Base-by-base conservation (phyloP, 306 rosid genomes). In the Quercus cerris region DNA sequence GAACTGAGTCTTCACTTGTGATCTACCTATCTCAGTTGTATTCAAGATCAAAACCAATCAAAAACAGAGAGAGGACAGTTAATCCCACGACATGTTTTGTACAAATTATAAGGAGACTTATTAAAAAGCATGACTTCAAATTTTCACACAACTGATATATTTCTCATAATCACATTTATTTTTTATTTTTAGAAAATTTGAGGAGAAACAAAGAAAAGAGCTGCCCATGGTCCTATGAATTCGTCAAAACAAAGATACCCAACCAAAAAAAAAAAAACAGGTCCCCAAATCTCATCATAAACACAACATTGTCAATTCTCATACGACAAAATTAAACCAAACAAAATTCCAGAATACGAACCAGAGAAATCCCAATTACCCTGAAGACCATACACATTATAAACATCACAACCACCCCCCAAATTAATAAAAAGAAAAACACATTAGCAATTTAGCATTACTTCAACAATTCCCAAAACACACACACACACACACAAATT, bases 391-490 rank as follows among this genome's bases (percentile, higher is more conserved):
- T 41, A 78, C 86, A 84, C 20, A 55, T 22, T 74, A 88, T 28
- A 73, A 80, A 74, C 76, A 77, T 33, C 52, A 75, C 46, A 41
- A 41, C 46, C 56, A 57, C 19, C 57, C 84, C 84, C 74, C 67
- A 33, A 70, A 57, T 71, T 4, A 49, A 49, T 10, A 49, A 33
- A 75, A 59, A 22, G 35, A 70, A 38, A 49, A 84, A 74, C 11
- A 2, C 11, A 41, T 41, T 41, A 41, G 46, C 46, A 41, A 41
- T 41, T 41, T 67, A 89, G 77, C 80, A 78, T 73, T 75, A 71
- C 82, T 76, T 44, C 41, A 73, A 75, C 77, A 82, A 79, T 75
- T 78, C 83, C 54, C 15, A 51, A 68, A 54, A n/a, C 64, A 74
- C 31, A 74, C 9, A 6, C 44, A 6, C 46, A 41, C 2, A 4